Evolutionary conservation across 202 grass and related monocot genomes (phyloP).

Genomic region (Setaria viridis): DNA sequence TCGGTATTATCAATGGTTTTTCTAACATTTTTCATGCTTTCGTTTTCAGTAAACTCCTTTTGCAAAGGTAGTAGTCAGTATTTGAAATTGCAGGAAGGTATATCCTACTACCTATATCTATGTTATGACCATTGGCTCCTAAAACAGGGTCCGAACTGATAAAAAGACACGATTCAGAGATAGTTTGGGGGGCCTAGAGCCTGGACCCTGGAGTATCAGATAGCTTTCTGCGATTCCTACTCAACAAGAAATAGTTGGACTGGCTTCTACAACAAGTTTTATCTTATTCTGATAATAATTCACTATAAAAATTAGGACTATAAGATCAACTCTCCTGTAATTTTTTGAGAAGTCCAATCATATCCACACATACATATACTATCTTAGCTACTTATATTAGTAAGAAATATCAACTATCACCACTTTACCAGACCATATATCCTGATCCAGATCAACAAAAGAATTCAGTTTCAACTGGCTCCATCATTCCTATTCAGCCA

Average conservation of each 20-base stretch:
- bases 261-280: not conserved
- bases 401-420: not conserved
- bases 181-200: no score
- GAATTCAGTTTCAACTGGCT: not conserved
- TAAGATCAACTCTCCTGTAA: not conserved
- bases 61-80: not conserved
- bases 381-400: not conserved
- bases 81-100: not conserved
- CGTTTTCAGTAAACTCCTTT: not conserved
- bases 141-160: no score
- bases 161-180: no score
- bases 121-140: no score
- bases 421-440: not conserved
- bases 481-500: not conserved
- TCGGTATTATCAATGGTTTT: not conserved
- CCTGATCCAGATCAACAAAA: not conserved
- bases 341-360: not conserved
- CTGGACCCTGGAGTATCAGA: no score
- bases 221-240: no score
- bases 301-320: not conserved
- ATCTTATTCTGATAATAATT: not conserved
- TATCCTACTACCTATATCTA: not conserved
- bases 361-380: not conserved
- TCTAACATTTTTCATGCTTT: not conserved
- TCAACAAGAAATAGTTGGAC: no score